Evolutionary conservation across 176 grass and related monocot genomes (phyloP).

Genomic region (Eremochloa ophiuroides): DNA sequence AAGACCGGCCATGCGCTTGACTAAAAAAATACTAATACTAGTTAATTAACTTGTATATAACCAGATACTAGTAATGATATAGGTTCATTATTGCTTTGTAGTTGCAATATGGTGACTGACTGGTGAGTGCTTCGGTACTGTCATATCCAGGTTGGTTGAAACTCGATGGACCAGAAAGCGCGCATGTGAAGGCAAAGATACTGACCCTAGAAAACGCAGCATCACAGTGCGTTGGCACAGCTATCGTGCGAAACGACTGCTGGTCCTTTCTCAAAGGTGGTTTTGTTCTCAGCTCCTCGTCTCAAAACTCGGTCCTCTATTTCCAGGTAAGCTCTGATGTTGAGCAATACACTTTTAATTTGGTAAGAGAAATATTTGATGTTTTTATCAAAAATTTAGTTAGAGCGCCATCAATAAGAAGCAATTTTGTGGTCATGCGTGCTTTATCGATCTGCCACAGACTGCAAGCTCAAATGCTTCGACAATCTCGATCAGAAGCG

Average conservation of each 20-base stretch:
- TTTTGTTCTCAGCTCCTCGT: conserved; percentile 49
- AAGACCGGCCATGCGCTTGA: no score
- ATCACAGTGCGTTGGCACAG: conserved; percentile 59
- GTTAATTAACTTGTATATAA: no score
- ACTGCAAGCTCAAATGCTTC: conserved; percentile 47
- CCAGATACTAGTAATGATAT: no score
- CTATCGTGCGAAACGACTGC: conserved; percentile 59
- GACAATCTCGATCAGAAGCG: conserved; percentile 53
- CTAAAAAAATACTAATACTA: no score
- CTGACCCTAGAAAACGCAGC: conserved; percentile 33
- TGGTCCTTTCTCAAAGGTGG: conserved; percentile 94
- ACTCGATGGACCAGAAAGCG: conserved; percentile 43
- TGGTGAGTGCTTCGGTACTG: neutral
- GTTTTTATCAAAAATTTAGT: no score
- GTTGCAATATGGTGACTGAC: neutral
- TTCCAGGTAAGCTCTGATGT: conserved; percentile 53
- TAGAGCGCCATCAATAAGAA: no score
- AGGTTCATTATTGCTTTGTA: neutral
- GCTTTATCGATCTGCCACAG: conserved; percentile 6
- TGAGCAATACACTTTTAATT: neutral
- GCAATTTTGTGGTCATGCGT: neutral
- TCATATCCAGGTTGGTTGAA: conserved; percentile 73
- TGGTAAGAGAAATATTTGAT: no score
- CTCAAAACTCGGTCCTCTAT: conserved; percentile 62
- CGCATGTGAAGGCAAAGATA: conserved; percentile 63